phyloP scores from a whole-genome alignment of 2,329 filamentous ascomycete genomes.

The Aspergillus brunneoviolaceus region DNA sequence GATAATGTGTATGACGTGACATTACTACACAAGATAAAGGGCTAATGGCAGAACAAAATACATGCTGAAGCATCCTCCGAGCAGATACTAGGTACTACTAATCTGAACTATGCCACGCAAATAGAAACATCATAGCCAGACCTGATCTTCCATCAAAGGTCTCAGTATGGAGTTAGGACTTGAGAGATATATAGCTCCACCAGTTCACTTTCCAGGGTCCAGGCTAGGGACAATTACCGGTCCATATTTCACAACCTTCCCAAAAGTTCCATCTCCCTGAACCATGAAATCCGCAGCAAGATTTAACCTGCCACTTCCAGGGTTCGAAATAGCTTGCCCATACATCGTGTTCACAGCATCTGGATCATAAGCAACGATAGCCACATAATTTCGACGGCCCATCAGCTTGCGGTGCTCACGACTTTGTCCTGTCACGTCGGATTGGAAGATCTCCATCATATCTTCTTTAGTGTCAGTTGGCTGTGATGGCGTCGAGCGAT shows the following conservation, averaged over 20 bases:
- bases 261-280: conserved; percentile 81
- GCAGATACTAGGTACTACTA: neutral
- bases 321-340: conserved; percentile 32
- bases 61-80: neutral
- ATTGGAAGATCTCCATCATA: conserved; percentile 99
- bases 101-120: neutral
- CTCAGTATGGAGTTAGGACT: neutral
- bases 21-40: neutral
- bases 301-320: conserved; percentile 61
- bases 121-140: neutral
- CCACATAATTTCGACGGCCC: conserved; percentile 88
- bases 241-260: conserved; percentile 87
- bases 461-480: conserved; percentile 95
- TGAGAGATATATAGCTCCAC: too few relatives aligned
- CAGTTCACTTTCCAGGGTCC: conserved; percentile 64
- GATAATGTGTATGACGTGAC: neutral
- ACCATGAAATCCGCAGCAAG: conserved; percentile 96
- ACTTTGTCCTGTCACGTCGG: conserved; percentile 78
- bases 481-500: conserved; percentile 61
- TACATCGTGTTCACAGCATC: conserved; percentile 62
- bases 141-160: neutral
- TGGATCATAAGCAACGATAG: conserved; percentile 91
- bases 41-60: neutral
- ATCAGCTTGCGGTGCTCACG: conserved; percentile 89
- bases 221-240: conserved; percentile 91